Conservation (phyloP, 139 green algal species). For the Dunaliella primolecta region DNA sequence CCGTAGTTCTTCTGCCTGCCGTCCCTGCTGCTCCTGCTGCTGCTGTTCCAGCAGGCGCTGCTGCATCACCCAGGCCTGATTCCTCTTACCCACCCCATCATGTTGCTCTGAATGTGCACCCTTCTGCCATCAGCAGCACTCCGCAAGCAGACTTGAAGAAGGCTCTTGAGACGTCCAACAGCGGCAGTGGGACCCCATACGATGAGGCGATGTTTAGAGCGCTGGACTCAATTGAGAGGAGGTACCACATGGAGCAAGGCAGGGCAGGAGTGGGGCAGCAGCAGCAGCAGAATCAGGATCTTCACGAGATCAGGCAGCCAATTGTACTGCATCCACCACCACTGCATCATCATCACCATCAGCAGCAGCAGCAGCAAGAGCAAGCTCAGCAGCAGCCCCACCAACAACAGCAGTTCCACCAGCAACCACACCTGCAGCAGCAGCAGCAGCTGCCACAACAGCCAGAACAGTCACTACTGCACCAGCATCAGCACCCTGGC, state of each 20-base stretch:
- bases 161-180: neutral
- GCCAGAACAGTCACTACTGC: neutral
- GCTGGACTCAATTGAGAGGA: neutral
- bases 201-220: neutral
- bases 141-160: neutral
- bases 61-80: too few species aligned
- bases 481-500: neutral
- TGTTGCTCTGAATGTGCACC: too few species aligned
- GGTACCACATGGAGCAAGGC: neutral
- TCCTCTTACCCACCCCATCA: too few species aligned
- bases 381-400: neutral
- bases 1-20: too few species aligned
- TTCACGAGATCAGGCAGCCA: neutral
- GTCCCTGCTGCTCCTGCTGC: too few species aligned
- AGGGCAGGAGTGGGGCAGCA: neutral
- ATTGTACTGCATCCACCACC: neutral
- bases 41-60: too few species aligned
- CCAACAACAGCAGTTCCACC: neutral
- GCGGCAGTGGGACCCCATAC: neutral
- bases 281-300: neutral
- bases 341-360: neutral
- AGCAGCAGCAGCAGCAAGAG: neutral
- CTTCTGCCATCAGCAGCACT: too few species aligned
- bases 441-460: neutral
- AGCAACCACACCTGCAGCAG: neutral